Evolutionary conservation across 805 yeast species (phyloP).

Genomic region (Kuraishia borneana): DNA sequence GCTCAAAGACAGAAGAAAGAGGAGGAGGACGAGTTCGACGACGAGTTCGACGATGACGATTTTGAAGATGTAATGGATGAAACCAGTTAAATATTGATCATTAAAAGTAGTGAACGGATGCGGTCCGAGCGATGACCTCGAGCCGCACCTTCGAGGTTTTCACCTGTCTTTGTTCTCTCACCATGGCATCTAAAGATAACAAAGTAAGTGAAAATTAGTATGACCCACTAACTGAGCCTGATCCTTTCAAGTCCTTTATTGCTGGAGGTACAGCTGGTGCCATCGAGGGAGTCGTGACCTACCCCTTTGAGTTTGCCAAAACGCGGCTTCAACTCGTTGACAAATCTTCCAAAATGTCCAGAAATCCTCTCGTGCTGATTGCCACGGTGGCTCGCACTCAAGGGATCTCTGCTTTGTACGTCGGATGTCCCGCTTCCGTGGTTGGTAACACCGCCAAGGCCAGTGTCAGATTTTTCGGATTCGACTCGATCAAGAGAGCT

Average conservation of each 20-base stretch:
- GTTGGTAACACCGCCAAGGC: constrained; percentile 96
- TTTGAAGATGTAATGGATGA: constrained; percentile 13
- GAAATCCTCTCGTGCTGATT: constrained; percentile 79
- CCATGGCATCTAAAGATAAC: background rate
- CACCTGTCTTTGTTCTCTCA: too few relatives aligned
- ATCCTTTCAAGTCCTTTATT: constrained; percentile 71
- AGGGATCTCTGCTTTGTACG: constrained; percentile 72
- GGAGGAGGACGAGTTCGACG: constrained; percentile 37
- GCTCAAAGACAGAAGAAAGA: constrained; percentile 60
- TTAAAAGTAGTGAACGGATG: background rate
- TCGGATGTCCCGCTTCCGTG: constrained; percentile 95
- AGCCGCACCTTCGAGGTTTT: too few relatives aligned
- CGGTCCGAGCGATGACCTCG: too few relatives aligned
- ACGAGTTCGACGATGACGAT: constrained; percentile 25
- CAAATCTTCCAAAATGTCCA: constrained; percentile 49
- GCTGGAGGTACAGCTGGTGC: constrained; percentile 98
- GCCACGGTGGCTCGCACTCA: constrained; percentile 65
- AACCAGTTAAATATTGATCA: constrained; percentile 6
- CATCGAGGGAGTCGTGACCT: constrained; percentile 82
- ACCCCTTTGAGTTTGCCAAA: constrained; percentile 96
- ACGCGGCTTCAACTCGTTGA: constrained; percentile 80
- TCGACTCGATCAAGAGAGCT: constrained; percentile 71
- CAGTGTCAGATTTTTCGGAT: constrained; percentile 88
- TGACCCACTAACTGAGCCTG: constrained; percentile 27
- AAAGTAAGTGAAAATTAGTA: too few relatives aligned